Evolutionary conservation across 129 eudicot genomes (phyloP), one percentile per base, ranked within the genome.

Genomic region (Flaveria bidentis): DNA sequence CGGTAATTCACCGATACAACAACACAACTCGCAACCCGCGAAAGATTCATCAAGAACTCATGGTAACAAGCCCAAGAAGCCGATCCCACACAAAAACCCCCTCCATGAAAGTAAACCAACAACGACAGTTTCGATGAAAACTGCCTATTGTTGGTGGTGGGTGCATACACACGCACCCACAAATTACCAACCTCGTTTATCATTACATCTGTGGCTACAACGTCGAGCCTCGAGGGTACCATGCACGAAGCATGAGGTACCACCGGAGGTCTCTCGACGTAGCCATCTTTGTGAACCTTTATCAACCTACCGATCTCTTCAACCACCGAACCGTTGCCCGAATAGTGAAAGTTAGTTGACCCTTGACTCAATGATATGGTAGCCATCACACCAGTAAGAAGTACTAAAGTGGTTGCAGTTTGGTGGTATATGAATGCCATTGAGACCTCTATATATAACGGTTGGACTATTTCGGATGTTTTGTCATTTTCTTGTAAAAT

Each of bases 21-120:
- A 1, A 87, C 74, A 41, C 89, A 85, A 51, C 82, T 72, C 1
- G 88, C 73, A 11, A 66, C 79, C 11, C 82, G 74, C n/a, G 87
- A 75, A 62, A 88, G 82, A 52, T 81, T 81, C 23, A 82, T 61
- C 45, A 85, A 22, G 77, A 88, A 88, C 11, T 83, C 77, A 67
- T 88, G 92, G 76, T 88, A 88, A 71, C 92, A 85, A 53, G 78
- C 85, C 92, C 92, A 88, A n/a, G 92, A 75, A 45, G 89, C 87
- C 12, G 92, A 88, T 68, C 92, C 92, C 6, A 88, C 89, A 66
- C 89, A 88, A 83, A 85, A 88, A 44, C 92, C 89, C 2, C 92
- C 92, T 60, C 92, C 92, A 14, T 88, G 92, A 74, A 88, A 88
- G 84, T 88, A 88, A 47, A 88, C 76, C 8, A 88, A 53, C 82